phyloP scores from a whole-genome alignment of 208 protist genomes.

The Acanthamoeba rhysodes region DNA sequence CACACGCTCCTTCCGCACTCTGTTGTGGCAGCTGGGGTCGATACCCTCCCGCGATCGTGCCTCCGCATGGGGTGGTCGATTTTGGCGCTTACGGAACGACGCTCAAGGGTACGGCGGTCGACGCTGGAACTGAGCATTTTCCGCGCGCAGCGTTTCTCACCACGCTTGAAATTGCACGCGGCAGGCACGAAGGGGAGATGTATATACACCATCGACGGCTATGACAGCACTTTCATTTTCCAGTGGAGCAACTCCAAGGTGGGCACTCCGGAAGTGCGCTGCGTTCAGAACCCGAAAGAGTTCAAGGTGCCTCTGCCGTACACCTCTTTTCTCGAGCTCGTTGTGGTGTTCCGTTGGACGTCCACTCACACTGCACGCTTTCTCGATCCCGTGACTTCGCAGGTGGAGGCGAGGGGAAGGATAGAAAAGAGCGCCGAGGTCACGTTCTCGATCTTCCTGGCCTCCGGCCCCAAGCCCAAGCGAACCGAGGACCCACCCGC shows the following conservation, averaged over 20 bases:
- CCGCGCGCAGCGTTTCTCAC: not conserved
- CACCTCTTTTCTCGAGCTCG: not conserved
- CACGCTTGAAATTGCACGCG: not conserved
- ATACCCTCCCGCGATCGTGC: conserved; percentile 22
- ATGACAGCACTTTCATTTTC: conserved; percentile 44
- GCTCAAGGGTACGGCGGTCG: not conserved
- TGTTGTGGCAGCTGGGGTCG: not conserved
- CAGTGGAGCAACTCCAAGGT: conserved; percentile 66
- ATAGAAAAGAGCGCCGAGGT: conserved; percentile 29
- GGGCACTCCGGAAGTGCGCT: conserved; percentile 10
- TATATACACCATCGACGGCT: conserved; percentile 55
- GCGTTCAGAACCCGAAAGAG: conserved; percentile 7
- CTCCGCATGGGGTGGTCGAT: conserved; percentile 8
- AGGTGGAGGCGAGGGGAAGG: conserved; percentile 2
- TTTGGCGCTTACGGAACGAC: conserved; percentile 46
- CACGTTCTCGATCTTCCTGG: conserved; percentile 37
- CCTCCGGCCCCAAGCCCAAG: conserved; percentile 27
- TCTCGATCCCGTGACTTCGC: no score
- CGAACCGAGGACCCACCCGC: not conserved
- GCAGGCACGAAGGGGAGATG: conserved; percentile 45
- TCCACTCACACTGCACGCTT: no score
- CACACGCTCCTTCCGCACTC: not conserved
- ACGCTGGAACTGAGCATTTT: not conserved
- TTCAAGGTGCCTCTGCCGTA: not conserved
- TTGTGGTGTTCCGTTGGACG: not conserved